These are phyloP conservation scores for Corniculantispora saksenae DNA, from an alignment of 2,329 filamentous ascomycete species.

Conservation along the genomic window DNA sequence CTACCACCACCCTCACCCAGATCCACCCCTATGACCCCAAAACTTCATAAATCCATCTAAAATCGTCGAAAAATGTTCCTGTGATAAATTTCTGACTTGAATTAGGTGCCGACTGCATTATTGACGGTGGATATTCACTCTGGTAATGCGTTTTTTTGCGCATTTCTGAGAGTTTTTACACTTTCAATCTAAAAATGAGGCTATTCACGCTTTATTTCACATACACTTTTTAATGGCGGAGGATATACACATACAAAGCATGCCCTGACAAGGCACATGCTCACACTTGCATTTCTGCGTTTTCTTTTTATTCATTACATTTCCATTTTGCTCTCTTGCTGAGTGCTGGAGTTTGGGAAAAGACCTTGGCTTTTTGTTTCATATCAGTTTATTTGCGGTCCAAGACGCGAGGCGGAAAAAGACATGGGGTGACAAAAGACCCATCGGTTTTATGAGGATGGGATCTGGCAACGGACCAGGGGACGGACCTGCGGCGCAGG, in stretches of 20 bases:
- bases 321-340: constrained; percentile 3
- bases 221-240: neutral
- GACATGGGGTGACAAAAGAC: neutral
- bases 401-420: neutral
- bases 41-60: constrained; percentile 43
- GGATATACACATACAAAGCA: neutral
- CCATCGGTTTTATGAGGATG: neutral
- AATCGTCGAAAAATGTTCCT: neutral
- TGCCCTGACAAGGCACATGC: neutral
- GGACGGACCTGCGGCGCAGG: neutral
- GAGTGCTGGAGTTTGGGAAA: constrained; percentile 16
- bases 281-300: constrained; percentile 15
- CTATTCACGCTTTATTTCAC: neutral
- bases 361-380: neutral
- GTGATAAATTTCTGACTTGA: neutral
- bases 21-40: neutral
- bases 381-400: neutral
- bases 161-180: neutral
- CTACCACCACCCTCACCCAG: neutral
- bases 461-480: neutral
- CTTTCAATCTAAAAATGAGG: neutral
- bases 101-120: constrained; percentile 49
- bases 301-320: constrained; percentile 1
- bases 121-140: constrained; percentile 70
- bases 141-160: constrained; percentile 41